phyloP scores from a whole-genome alignment of 495 filamentous ascomycete species.

The Penicillium lividum region DNA sequence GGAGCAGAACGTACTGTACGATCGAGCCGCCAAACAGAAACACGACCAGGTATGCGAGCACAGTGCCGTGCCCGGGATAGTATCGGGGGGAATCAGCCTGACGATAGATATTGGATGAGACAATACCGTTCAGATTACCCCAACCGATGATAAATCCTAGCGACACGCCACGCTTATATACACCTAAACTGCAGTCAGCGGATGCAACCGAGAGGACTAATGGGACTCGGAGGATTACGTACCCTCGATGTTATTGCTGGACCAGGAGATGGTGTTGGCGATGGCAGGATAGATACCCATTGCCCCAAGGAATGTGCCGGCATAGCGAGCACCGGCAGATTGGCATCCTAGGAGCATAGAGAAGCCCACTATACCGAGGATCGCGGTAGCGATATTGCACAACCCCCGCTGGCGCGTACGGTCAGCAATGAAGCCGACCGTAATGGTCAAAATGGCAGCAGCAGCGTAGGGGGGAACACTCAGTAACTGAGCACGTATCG shows the following conservation, averaged over 20 bases:
- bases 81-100: conserved; percentile 54
- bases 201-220: not conserved
- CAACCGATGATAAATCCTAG: conserved; percentile 88
- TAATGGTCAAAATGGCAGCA: conserved; percentile 74
- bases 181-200: conserved; percentile 41
- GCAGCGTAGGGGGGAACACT: conserved; percentile 88
- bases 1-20: conserved; percentile 64
- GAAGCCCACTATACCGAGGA: conserved; percentile 78
- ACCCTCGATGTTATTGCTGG: conserved; percentile 85
- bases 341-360: conserved; percentile 68
- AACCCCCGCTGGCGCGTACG: conserved; percentile 74
- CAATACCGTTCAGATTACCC: conserved; percentile 90
- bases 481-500: conserved; percentile 74
- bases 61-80: conserved; percentile 57
- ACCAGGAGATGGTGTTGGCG: conserved; percentile 89
- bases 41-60: conserved; percentile 60
- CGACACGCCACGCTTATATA: conserved; percentile 87
- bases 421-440: conserved; percentile 77
- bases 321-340: conserved; percentile 69
- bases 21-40: conserved; percentile 63
- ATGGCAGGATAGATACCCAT: conserved; percentile 91
- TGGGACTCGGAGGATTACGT: not conserved
- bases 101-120: conserved; percentile 73
- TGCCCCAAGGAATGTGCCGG: conserved; percentile 81
- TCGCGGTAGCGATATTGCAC: conserved; percentile 73